Percentiles rank a stretch among this genome's conserved stretches.
phyloP scores from a whole-genome alignment of 306 rosid species.

The Clitoria ternatea region DNA sequence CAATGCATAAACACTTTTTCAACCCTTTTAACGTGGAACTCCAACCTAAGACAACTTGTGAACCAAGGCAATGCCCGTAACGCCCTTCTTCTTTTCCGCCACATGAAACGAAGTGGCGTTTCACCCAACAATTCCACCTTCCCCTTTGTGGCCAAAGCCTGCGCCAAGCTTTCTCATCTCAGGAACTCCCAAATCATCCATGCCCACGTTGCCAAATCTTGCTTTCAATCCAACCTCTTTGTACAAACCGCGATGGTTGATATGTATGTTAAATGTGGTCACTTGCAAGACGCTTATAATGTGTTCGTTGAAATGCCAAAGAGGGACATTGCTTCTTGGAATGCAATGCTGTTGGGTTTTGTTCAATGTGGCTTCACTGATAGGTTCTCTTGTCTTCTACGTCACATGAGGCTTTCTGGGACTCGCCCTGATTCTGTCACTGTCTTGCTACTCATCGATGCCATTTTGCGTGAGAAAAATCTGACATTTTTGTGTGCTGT shows the following conservation, averaged over 20 bases:
- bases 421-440: constrained; percentile 51
- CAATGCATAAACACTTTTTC: constrained; percentile 19
- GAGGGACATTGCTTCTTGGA: constrained; percentile 59
- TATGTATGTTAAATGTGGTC: constrained; percentile 46
- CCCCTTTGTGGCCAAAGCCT: constrained; percentile 47
- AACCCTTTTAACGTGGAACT: constrained; percentile 32
- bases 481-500: constrained; percentile 36
- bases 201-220: constrained; percentile 44
- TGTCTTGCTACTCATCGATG: constrained; percentile 43
- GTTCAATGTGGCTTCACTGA: constrained; percentile 36
- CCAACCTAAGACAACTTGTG: constrained; percentile 35
- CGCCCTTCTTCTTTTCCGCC: constrained; percentile 41
- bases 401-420: constrained; percentile 49
- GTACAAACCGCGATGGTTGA: constrained; percentile 54
- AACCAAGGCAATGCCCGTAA: constrained; percentile 35
- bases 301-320: constrained; percentile 48
- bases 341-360: constrained; percentile 58
- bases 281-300: constrained; percentile 35
- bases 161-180: constrained; percentile 39
- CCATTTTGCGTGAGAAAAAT: constrained; percentile 24
- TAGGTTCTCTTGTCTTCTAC: constrained; percentile 31
- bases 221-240: constrained; percentile 31
- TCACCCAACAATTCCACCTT: constrained; percentile 50
- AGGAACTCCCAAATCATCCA: constrained; percentile 41
- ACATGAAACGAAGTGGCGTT: constrained; percentile 40